phyloP scores from a whole-genome alignment of 306 rosid genomes.

The Lathyrus oleraceus region DNA sequence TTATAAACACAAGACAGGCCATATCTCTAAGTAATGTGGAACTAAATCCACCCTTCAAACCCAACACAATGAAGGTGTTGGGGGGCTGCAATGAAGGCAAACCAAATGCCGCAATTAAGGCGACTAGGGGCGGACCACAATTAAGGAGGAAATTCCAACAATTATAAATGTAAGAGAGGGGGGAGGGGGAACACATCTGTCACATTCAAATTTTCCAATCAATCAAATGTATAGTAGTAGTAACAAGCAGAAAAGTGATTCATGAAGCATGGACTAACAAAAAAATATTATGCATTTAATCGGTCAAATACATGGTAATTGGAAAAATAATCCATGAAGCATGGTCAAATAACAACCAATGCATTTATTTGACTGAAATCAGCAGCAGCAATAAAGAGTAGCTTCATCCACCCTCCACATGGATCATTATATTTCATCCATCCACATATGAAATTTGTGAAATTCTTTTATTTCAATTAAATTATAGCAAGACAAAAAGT shows the following conservation, averaged over 20 bases:
- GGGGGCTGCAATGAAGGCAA: too few relatives aligned
- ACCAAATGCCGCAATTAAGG: too few relatives aligned
- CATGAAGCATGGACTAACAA: slow-evolving; percentile 18
- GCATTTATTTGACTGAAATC: slow-evolving; percentile 10
- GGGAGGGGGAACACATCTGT: neutral
- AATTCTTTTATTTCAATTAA: neutral
- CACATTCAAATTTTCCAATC: neutral
- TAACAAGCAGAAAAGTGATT: slow-evolving; percentile 20
- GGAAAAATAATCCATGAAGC: slow-evolving; percentile 8
- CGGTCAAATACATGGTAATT: neutral
- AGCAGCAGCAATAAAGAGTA: slow-evolving; percentile 10
- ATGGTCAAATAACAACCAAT: slow-evolving; percentile 9
- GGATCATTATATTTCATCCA: slow-evolving; percentile 22
- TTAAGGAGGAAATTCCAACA: too few relatives aligned
- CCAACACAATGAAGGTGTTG: too few relatives aligned
- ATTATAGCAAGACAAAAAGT: neutral
- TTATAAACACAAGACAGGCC: too few relatives aligned
- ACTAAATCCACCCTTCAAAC: too few relatives aligned
- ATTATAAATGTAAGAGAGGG: neutral
- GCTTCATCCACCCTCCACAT: slow-evolving; percentile 10
- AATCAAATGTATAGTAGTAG: neutral
- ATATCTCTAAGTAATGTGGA: too few relatives aligned
- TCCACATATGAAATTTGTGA: slow-evolving; percentile 7
- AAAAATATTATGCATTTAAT: slow-evolving; percentile 7
- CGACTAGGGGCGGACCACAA: too few relatives aligned